Evolutionary conservation across 768 basidiomycete species (phyloP), one percentile per base, ranked within the genome.

Genomic region (Exsudoporus frostii): DNA sequence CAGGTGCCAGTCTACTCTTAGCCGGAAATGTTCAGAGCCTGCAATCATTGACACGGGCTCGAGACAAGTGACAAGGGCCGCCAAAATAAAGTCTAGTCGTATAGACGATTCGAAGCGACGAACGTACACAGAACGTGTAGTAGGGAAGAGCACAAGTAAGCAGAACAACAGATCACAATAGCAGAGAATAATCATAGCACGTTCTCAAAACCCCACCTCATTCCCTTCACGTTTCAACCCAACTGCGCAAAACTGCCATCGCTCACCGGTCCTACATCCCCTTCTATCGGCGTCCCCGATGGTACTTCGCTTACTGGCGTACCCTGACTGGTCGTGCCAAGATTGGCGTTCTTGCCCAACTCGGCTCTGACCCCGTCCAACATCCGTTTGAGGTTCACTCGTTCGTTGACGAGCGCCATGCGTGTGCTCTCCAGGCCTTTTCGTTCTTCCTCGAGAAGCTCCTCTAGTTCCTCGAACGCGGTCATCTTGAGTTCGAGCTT

Each of bases 401-500:
- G 80, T 66, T 98, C 96, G 62, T 79, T 85, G 49, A 91, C 83
- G 38, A 98, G 74, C 36, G 84, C 79, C 72, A 91, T 78, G 50
- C 90, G 80, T 20, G 88, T 85, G 43, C 85, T 83, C 76, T 99
- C 97, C 40, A 99, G 72, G 33, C 82, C 76, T 56, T 88, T 81
- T 51, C 93, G 80, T 71, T 99, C 97, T 48, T 92, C 87, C 67
- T 98, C 97, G 47, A 99, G 75, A 9, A 93, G 74, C 44, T 90
- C 88, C 67, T 99, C 97, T 52, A 99, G 76, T 69, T 92, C 87
- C 67, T 98, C 97, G 64, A 98, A 98, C 68, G 95, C 91, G 2
- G 82, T 73, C 84, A 94, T 90, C 78, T 99, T 98, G 49, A 96
- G 76, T 65, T 98, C 95, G 34, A 98, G 83, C 71, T 98, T 98